These are phyloP conservation scores for Irpex sp. DNA, from an alignment of 1,284 basidiomycete species.

Conservation along the genomic window DNA sequence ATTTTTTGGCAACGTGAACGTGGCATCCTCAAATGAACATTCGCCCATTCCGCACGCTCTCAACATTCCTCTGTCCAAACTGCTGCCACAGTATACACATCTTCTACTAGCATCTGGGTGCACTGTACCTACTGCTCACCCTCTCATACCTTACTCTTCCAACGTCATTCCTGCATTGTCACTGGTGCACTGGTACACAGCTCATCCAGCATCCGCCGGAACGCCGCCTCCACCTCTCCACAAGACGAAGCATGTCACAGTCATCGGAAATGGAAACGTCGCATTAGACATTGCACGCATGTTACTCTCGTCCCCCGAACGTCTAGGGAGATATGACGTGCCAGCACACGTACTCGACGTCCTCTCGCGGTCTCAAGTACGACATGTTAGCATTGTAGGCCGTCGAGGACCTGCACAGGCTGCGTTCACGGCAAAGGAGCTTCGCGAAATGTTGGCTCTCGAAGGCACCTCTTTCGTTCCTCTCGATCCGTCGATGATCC, in stretches of 20 bases:
- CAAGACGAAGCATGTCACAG: constrained; percentile 61
- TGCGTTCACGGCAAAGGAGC: constrained; percentile 93
- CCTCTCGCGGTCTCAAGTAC: constrained; percentile 61
- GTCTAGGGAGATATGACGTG: constrained; percentile 76
- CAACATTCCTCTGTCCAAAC: constrained; percentile 50
- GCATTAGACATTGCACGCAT: constrained; percentile 93
- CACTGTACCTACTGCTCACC: constrained; percentile 56
- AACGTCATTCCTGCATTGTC: constrained; percentile 78
- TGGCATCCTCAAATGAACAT: constrained; percentile 35
- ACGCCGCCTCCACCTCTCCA: constrained; percentile 60
- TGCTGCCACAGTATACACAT: constrained; percentile 76
- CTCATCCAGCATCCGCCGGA: constrained; percentile 68
- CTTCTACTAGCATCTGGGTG: constrained; percentile 83
- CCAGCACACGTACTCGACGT: constrained; percentile 74
- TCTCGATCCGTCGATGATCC: constrained; percentile 44
- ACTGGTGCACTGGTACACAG: constrained; percentile 97
- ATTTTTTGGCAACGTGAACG: constrained; percentile 92
- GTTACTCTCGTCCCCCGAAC: constrained; percentile 67
- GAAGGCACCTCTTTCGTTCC: constrained; percentile 69
- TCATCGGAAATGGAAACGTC: constrained; percentile 97
- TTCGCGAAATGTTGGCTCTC: constrained; percentile 86
- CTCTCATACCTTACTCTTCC: constrained; percentile 41
- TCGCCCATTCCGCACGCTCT: constrained; percentile 44
- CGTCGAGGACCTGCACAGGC: constrained; percentile 88
- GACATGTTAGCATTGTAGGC: constrained; percentile 82